phyloP scores from a whole-genome alignment of 2,329 filamentous ascomycete species.

The Tolypocladium tropicale region DNA sequence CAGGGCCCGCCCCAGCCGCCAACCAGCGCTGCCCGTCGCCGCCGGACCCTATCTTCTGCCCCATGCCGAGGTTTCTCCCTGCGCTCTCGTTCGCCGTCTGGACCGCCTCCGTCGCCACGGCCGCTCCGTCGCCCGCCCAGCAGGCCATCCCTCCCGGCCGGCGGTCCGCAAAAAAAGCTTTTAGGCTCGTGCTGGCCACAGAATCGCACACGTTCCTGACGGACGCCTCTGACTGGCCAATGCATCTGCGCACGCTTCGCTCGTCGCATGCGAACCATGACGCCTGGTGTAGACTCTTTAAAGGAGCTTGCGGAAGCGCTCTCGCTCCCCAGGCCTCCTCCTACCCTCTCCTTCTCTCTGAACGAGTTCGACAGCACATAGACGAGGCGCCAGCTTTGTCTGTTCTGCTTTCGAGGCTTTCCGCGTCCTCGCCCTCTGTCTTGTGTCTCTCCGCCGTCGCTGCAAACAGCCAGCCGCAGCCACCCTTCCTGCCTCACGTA shows the following conservation, averaged over 20 bases:
- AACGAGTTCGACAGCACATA: background rate
- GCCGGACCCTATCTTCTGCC: background rate
- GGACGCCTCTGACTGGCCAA: slow-evolving; percentile 9
- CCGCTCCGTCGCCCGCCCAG: background rate
- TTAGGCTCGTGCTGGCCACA: slow-evolving; percentile 5
- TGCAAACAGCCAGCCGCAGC: background rate
- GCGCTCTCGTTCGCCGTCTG: background rate
- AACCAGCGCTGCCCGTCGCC: background rate
- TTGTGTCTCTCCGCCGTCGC: background rate
- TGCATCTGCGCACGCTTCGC: slow-evolving; percentile 1
- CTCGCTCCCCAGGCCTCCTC: background rate
- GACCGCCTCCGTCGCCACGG: background rate
- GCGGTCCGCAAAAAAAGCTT: slow-evolving; percentile 2
- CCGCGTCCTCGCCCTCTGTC: background rate
- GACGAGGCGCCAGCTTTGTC: background rate
- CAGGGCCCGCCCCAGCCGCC: background rate
- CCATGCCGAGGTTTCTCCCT: background rate
- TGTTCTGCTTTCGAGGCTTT: background rate
- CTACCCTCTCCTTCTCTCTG: background rate
- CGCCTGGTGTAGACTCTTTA: background rate
- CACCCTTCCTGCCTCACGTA: background rate
- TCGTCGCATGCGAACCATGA: slow-evolving; percentile 7
- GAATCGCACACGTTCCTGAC: slow-evolving; percentile 8
- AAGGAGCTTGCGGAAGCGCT: background rate
- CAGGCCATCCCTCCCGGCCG: background rate